Evolutionary conservation across 345 rosid genomes (phyloP), one percentile per base, ranked within the genome.

Genomic region (Luvunga scandens): DNA sequence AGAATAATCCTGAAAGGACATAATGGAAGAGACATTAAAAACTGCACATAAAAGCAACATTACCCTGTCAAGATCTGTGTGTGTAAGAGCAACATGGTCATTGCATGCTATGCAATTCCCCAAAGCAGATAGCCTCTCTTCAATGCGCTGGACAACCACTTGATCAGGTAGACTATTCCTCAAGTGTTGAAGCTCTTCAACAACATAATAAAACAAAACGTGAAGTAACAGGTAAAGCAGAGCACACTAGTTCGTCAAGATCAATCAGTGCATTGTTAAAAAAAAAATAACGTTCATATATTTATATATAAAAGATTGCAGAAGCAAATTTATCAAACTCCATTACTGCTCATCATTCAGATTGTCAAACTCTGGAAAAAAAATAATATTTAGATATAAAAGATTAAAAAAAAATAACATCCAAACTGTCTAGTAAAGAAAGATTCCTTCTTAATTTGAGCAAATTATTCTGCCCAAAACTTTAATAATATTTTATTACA

Each of bases 21-120:
- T 45, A 45, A 55, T 36, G 36, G 45, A 19, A 61, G 4, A 64
- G 39, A 53, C n/a, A n/a, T 18, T 28, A 14, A 5, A 14, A 61
- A 24, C 50, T 27, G 8, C 36, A 34, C 48, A 45, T 33, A 66
- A 25, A 71, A 4, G 6, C 21, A 71, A 22, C 22, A 76, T 75
- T 83, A 90, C 94, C 85, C 24, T 88, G 88, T 93, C 98, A 66
- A 94, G 92, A 80, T 97, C 98, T 18, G 97, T 92, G 85, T 97
- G 99, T 7, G 96, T 88, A 81, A 94, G 90, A 66, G 98, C 99
- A 66, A 92, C 99, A 84, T 94, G 93, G 75, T 97, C 98, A 86
- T 97, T 94, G 90, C 98, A 97, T 45, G 97, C 95, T 79, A 97
- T 88, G 82, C 98, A 91, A 74, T 97, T 97, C 25, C 99, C 98